Conservation (phyloP, 768 basidiomycete species). For the Termitomyces sp. region DNA sequence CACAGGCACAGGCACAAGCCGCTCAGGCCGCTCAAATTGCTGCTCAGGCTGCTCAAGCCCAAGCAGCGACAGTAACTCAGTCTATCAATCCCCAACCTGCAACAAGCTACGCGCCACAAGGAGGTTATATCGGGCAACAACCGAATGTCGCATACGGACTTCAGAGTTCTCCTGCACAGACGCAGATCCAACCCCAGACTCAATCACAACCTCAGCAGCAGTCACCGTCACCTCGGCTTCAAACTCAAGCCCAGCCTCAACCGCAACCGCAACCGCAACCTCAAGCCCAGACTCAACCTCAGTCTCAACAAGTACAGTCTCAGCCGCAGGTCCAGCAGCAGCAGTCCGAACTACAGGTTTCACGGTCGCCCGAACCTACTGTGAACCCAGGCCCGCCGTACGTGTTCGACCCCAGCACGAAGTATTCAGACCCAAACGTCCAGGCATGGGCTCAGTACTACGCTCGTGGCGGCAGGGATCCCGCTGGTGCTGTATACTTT, state of each 20-base stretch:
- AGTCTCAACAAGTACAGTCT: constrained; percentile 15
- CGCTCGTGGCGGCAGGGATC: constrained; percentile 69
- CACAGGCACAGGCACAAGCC: constrained; percentile 8
- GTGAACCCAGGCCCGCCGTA: constrained; percentile 39
- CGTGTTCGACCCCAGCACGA: constrained; percentile 55
- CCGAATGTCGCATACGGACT: constrained; percentile 28
- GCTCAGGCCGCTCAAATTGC: constrained; percentile 10
- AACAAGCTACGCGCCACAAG: constrained; percentile 20
- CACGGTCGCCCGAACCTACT: constrained; percentile 18
- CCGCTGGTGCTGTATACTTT: constrained; percentile 77
- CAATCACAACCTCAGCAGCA: not conserved
- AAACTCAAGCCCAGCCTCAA: not conserved
- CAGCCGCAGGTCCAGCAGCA: constrained; percentile 16
- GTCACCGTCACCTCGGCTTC: constrained; percentile 2
- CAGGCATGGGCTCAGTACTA: constrained; percentile 89
- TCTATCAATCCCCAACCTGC: not conserved
- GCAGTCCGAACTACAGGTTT: constrained; percentile 12
- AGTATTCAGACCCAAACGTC: constrained; percentile 74
- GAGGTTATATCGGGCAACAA: constrained; percentile 27
- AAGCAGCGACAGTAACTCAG: constrained; percentile 4
- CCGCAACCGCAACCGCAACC: constrained; percentile 17
- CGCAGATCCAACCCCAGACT: constrained; percentile 16
- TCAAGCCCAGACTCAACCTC: constrained; percentile 16
- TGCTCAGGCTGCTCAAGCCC: constrained; percentile 7
- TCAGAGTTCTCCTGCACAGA: constrained; percentile 35